Evolutionary conservation across 2,329 filamentous ascomycete species (phyloP), one percentile per base, ranked within the genome.

Genomic region (Neodidymelliopsis sp.): DNA sequence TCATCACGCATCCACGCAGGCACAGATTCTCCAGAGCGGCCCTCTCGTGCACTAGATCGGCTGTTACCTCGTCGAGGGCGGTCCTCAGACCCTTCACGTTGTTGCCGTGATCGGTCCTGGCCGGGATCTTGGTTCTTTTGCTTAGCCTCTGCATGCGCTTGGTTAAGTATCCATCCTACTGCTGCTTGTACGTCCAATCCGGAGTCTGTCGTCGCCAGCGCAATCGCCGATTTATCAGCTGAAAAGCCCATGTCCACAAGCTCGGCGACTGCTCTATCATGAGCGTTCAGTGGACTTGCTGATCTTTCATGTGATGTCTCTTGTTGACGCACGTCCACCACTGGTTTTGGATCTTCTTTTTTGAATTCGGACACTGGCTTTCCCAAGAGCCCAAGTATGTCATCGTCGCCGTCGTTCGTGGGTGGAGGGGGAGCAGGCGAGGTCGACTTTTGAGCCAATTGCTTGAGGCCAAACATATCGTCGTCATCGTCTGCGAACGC

Each of bases 231-330:
- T 64, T 91, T 91, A 49, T 96, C 90, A 0, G 86, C 82, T 0
- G 90, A 85, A 62, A 99, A 99, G 0, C 94, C 94, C 84, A 97
- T 97, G 59, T 97, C 93, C 3, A 97, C 85, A 19, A 99, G 77
- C 69, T 97, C 91, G 8, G 90, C 90, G 19, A 97, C 84, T 8
- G 91, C 90, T 59, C 83, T 84, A 65, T 96, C 91, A 49, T 88
- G 86, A 1, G 84, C 84, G 61, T 76, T 77, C 2, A 62, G 62
- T 2, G 71, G 51, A 11, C 51, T 56, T 38, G 62, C 57, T 6
- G 62, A 58, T 5, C 58, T 42, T 29, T 66, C 58, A 13, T 36
- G 56, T 29, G 42, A 50, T 15, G 43, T 22, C 13, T 54, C 39
- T 7, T 44, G 24, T 25, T 20, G 39, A 22, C 13, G 41, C n/a